Evolutionary conservation across 1,284 basidiomycete species (phyloP), one percentile per base, ranked within the genome.

Genomic region (Pseudozyma thailandica): DNA sequence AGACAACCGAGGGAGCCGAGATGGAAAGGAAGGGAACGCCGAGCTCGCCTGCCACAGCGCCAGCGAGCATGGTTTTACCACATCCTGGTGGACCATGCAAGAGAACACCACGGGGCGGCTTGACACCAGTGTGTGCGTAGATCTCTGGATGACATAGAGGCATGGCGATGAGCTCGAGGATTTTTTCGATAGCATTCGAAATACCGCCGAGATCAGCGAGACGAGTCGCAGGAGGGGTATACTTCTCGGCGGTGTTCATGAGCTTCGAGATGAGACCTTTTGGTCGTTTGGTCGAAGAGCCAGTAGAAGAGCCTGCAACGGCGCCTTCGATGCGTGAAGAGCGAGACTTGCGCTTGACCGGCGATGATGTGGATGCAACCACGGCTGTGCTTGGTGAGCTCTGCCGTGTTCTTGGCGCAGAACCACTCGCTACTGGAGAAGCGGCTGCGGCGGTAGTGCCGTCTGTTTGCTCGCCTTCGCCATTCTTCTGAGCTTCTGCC

Each of bases 41-140:
- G 37, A 79, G 62, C 35, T 75, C 70, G 46, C 94, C 95, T 37
- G 94, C 94, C 49, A 98, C 91, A 20, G 95, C 79, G 4, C 79
- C 78, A 2, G 81, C 81, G 12, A 82, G 75, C 78, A 80, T 80
- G n/a, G 81, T 82, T 60, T 98, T 98, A 13, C 96, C 96, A 79
- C 94, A 97, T 8, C 95, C 95, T 0, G 95, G 94, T 2, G 95
- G 95, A 1, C 95, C 96, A 83, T 97, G 92, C 7, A 98, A 84
- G 21, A 98, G 84, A 0, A 98, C 93, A n/a, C 95, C 95, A 48
- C 94, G 86, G 0, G 94, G 94, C 4, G 94, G 90, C 72, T 92
- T 91, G 10, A 97, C 91, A 2, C 95, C 95, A 0, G 93, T 95
- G 75, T 94, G 90, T 6, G 92, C 84, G 84, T 97, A 98, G 13